Conservation (phyloP, 2,329 filamentous ascomycete species). For the Cordyceps cateniannulata region DNA sequence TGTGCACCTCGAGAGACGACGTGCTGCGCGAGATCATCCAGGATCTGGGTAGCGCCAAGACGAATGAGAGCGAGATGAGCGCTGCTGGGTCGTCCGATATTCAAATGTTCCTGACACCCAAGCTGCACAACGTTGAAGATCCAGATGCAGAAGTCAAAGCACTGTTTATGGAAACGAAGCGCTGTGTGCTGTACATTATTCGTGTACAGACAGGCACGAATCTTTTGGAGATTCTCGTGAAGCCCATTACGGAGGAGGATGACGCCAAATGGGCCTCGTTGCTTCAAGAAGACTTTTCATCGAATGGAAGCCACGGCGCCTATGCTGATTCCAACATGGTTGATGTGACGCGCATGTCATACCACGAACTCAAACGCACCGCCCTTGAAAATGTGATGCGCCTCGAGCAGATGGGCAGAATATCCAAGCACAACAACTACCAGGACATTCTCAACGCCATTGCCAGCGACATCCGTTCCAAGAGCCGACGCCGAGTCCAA, state of each 20-base stretch:
- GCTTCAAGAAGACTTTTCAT: conserved; percentile 70
- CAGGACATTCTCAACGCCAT: conserved; percentile 98
- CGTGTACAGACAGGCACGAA: conserved; percentile 87
- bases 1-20: conserved; percentile 79
- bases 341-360: conserved; percentile 84
- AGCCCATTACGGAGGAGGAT: conserved; percentile 79
- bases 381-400: conserved; percentile 90
- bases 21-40: conserved; percentile 84
- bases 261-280: conserved; percentile 81
- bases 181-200: conserved; percentile 95
- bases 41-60: conserved; percentile 92
- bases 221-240: conserved; percentile 91
- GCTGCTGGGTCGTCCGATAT: conserved; percentile 84
- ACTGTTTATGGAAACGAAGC: conserved; percentile 96
- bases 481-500: conserved; percentile 88
- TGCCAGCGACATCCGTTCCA: conserved; percentile 91
- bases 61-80: conserved; percentile 88
- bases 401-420: conserved; percentile 79
- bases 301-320: conserved; percentile 67
- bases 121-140: conserved; percentile 84
- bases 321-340: conserved; percentile 85
- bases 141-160: conserved; percentile 88
- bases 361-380: conserved; percentile 86
- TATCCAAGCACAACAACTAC: conserved; percentile 86
- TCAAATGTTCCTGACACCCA: conserved; percentile 81